Conservation (phyloP, 108 stramenopile genomes). For the Pseudonitzschia pungens region DNA sequence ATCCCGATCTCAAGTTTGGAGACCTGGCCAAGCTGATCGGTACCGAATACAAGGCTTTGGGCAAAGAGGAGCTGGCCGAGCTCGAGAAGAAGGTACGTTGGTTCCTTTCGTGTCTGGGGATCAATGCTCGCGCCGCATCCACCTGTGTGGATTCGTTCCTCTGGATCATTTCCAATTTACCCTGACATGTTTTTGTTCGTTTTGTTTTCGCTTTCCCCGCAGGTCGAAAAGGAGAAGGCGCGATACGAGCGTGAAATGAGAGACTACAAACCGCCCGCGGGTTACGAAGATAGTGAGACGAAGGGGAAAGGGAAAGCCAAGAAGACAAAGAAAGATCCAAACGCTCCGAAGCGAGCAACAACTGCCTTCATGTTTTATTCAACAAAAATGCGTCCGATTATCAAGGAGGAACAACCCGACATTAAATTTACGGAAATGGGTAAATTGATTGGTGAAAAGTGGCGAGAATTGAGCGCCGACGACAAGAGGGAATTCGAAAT, state of each 20-base stretch:
- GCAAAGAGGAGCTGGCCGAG: slow-evolving; percentile 44
- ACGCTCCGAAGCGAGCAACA: slow-evolving; percentile 61
- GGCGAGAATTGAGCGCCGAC: slow-evolving; percentile 43
- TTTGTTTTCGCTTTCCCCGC: background rate
- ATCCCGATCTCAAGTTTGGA: slow-evolving; percentile 48
- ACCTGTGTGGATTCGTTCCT: too few relatives aligned
- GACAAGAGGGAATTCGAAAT: slow-evolving; percentile 54
- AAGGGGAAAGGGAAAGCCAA: slow-evolving; percentile 30
- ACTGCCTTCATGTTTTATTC: slow-evolving; percentile 70
- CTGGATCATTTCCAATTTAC: too few relatives aligned
- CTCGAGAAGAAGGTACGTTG: slow-evolving; percentile 36
- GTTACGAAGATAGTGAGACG: background rate
- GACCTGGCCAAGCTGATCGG: slow-evolving; percentile 39
- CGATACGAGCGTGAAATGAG: slow-evolving; percentile 63
- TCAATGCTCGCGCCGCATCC: too few relatives aligned
- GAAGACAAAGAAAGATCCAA: slow-evolving; percentile 63
- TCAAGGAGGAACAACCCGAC: slow-evolving; percentile 76
- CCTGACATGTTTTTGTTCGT: background rate
- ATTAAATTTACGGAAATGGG: slow-evolving; percentile 48
- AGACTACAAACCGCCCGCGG: slow-evolving; percentile 37
- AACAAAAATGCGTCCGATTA: slow-evolving; percentile 51
- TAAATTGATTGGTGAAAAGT: slow-evolving; percentile 40
- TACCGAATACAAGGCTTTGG: slow-evolving; percentile 40
- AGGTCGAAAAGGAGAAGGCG: slow-evolving; percentile 55
- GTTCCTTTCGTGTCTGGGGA: too few relatives aligned